Conservation (phyloP, 768 basidiomycete species). For the Pulveroboletus sp. region DNA sequence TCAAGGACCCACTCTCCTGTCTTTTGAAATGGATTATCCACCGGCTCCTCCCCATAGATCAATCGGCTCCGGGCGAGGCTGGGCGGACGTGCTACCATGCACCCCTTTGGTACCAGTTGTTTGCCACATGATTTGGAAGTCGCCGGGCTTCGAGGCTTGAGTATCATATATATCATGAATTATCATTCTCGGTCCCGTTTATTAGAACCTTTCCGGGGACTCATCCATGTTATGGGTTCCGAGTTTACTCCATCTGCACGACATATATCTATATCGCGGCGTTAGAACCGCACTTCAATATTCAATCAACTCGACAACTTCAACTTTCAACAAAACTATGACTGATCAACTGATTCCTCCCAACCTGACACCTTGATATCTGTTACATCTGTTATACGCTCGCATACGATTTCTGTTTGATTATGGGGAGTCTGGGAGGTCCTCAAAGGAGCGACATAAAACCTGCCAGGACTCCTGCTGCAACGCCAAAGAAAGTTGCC, state of each 20-base stretch:
- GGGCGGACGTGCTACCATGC: neutral
- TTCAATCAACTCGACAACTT: neutral
- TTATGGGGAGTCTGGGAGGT: neutral
- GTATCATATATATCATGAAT: neutral
- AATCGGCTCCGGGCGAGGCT: neutral
- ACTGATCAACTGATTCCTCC: neutral
- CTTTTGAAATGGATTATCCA: no score
- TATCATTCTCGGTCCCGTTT: neutral
- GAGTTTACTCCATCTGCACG: neutral
- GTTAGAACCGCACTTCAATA: neutral
- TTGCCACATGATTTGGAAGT: no score
- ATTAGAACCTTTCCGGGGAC: neutral
- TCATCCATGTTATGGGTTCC: neutral
- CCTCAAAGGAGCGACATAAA: constrained; percentile 13
- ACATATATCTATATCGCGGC: neutral
- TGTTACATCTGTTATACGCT: neutral
- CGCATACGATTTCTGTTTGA: neutral
- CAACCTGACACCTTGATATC: no score
- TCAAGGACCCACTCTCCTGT: no score
- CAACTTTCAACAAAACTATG: neutral
- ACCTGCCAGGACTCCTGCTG: constrained; percentile 8
- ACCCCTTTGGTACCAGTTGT: neutral
- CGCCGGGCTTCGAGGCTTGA: neutral
- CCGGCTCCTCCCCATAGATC: no score
- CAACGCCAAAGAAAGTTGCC: constrained; percentile 6